Base-by-base conservation (phyloP, 345 rosid species). In the Chamaenerion angustifolium region DNA sequence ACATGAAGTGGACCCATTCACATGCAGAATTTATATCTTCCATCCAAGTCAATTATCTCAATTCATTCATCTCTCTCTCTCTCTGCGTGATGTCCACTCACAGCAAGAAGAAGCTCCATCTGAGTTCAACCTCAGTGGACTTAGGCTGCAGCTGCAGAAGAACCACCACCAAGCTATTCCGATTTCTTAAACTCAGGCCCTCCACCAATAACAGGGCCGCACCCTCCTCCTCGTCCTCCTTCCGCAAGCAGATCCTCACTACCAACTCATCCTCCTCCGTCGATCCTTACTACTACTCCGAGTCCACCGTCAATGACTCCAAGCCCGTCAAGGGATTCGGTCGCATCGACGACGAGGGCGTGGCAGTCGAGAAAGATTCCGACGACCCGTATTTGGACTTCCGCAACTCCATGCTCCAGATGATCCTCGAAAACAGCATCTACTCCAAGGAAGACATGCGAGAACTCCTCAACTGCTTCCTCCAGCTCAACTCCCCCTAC, bases 291-390 rank as follows among this genome's bases (percentile, higher is more conserved):
- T 58, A 55, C 45, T 49, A 69, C 62, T 60, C 73, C 48, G 57
- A 54, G 45, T 21, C 53, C 16, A 23, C 12, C 42, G 40, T 48
- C 12, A 61, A 64, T 17, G 52, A 70, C 35, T 54, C 72, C 48
- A 44, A 47, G 27, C 42, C 67, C 0, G 68, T 75, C 8, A 61
- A 59, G 55, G 84, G 88, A 4, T 66, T 77, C 35, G 83, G 88
- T 0, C 65, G 77, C 0, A 74, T 82, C 4, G 90, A 83, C 5
- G 79, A 68, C 3, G 77, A 76, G 42, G 82, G 92, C 19, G 71
- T 87, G 25, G 96, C 95, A 6, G 85, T 92, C n/a, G 95, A 79
- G 76, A 92, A 92, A 57, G 96, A 92, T 19, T 92, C 96, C 13
- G 83, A 80, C 12, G 98, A 92, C 64, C 98, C 98, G 14, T 87